Evolutionary conservation across 1,284 basidiomycete genomes (phyloP), one percentile per base, ranked within the genome.

Genomic region (Ustilago cynodontis): DNA sequence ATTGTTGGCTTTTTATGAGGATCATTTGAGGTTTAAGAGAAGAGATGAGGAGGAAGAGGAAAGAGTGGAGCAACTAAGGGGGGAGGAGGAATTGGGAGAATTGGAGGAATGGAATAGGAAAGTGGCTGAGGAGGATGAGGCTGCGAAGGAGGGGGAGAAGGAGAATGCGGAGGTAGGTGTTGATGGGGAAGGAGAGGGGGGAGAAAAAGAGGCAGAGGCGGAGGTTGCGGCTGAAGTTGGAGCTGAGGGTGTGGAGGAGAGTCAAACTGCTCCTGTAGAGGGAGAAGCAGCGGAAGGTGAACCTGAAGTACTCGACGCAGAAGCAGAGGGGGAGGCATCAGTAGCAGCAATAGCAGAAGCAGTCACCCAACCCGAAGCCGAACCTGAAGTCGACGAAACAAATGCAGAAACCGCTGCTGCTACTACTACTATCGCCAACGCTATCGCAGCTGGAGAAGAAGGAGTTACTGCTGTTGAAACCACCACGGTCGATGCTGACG

Each of bases 1-100:
- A 61, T 29, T 80, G 65, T 33, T 80, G 35, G 24, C 43, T 39
- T 79, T 79, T 54, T 81, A 81, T 69, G 79, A 81, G 59, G 43
- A 26, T 2, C 58, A 78, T 61, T 41, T 78, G 59, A n/a, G 71
- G 13, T 78, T 78, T 52, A 71, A 73, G 53, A 22, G 22, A 16
- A 54, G 13, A 13, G 31, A 45, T 31, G 28, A 29, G 22, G 29
- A 18, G 37, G 13, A 10, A 8, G 53, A 22, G 33, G n/a, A 51
- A 18, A 45, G 16, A 6, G 41, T 47, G 47, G 28, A 22, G 22
- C 11, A 20, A 37, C 28, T 61, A 49, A 29, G 51, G 24, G 63
- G 59, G 4, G 68, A 61, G 33, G 68, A 65, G 59, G 49, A 24
- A 49, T 31, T 31, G 41, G 26, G 13, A 2, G 68, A 65, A 55